Base-by-base conservation (phyloP, 345 rosid species). In the Gossypium bickii region DNA sequence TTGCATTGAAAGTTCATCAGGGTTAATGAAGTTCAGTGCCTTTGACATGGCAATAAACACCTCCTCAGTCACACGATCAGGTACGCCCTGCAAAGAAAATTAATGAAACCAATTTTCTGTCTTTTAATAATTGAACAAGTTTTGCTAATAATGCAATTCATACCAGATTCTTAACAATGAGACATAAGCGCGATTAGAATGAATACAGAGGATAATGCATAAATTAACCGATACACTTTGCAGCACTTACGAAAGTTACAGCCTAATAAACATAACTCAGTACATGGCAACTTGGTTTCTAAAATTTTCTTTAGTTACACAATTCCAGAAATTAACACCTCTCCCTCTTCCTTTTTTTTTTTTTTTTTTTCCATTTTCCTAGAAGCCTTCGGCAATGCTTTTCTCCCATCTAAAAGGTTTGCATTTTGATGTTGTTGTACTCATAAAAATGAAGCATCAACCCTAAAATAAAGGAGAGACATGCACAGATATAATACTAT, bases 41-140 rank as follows among this genome's bases (percentile, higher is more conserved):
- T 94, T 92, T 73, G 98, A 92, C 98, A 94, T 94, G 77, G 98
- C 97, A 83, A 94, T 89, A 67, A 94, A 92, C 86, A 94, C 98
- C 83, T 94, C 96, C 1, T 85, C 83, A 43, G 94, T 94, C 82
- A 94, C 98, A n/a, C 96, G 90, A 66, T 89, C 93, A 73, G 98
- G 98, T 59, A 94, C 65, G 7, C 98, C 98, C 98, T 94, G 47
- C 68, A 82, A 68, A 72, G 12, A 27, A 58, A 57, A 74, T 62
- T 38, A 62, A 12, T 61, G 41, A 66, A 68, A 64, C 48, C 2
- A 66, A 38, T 72, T 55, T 70, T 20, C 72, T 67, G 47, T 67
- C 25, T 67, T 62, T 47, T 45, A 67, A 22, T 43, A 55, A 24
- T 45, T 67, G 22, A 67, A 48, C 41, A 48, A 48, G 43, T 67